Percentiles rank a stretch among this genome's conserved stretches.
Conservation (phyloP, 2,329 filamentous ascomycete species). For the Thielaviopsis ethacetica region DNA sequence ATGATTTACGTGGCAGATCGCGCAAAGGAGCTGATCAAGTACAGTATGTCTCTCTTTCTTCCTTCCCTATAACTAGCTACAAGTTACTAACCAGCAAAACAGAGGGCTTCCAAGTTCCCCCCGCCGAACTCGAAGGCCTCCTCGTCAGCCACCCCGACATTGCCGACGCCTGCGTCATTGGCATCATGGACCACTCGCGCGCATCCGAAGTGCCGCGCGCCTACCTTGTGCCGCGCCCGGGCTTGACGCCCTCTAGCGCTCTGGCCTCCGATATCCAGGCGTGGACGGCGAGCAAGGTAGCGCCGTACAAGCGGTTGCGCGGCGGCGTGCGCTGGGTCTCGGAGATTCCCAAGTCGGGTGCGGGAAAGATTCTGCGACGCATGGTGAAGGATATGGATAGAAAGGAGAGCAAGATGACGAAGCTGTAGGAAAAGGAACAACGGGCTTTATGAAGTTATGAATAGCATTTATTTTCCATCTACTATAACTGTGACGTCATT, state of each 20-base stretch:
- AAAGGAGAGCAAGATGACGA: conserved; percentile 16
- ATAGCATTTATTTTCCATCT: background rate
- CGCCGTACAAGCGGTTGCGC: conserved; percentile 49
- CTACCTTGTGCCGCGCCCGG: conserved; percentile 23
- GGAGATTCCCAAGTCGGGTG: conserved; percentile 52
- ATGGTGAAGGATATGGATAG: conserved; percentile 31
- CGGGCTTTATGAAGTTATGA: background rate
- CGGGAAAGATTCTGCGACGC: conserved; percentile 32
- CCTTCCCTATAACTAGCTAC: conserved; percentile 26
- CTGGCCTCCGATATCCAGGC: conserved; percentile 20
- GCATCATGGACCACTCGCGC: conserved; percentile 38
- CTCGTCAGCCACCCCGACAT: conserved; percentile 28
- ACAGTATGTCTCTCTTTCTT: conserved; percentile 24
- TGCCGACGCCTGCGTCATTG: conserved; percentile 48
- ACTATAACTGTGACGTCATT: background rate
- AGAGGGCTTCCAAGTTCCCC: conserved; percentile 53
- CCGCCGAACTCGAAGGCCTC: conserved; percentile 45
- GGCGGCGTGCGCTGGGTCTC: conserved; percentile 55
- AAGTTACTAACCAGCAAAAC: conserved; percentile 10
- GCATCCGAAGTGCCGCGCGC: conserved; percentile 51
- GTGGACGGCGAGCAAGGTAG: conserved; percentile 39
- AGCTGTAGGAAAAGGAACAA: conserved; percentile 18
- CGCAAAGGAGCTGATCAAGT: conserved; percentile 48
- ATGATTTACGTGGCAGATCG: conserved; percentile 88
- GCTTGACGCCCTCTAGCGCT: conserved; percentile 20